phyloP scores from a whole-genome alignment of 1,284 basidiomycete species.

The Austropuccinia psidii region DNA sequence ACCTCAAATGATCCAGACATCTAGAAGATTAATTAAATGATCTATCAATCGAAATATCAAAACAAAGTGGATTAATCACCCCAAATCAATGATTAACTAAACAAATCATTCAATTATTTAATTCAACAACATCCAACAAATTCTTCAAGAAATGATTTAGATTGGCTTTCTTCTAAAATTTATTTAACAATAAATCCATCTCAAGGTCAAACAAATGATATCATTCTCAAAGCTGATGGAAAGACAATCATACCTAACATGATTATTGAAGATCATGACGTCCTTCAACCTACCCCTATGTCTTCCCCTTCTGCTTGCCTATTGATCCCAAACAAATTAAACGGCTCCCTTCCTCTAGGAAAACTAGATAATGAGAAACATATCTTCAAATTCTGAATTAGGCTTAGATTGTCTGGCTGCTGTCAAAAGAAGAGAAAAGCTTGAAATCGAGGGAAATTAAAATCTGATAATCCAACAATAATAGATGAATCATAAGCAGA shows the following conservation, averaged over 20 bases:
- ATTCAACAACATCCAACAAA: constrained; percentile 38
- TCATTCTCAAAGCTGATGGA: constrained; percentile 4
- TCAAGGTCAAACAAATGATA: constrained; percentile 21
- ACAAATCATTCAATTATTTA: constrained; percentile 42
- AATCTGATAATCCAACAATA: constrained; percentile 54
- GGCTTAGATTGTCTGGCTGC: constrained; percentile 78
- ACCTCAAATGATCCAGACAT: not conserved
- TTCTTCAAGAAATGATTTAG: constrained; percentile 15
- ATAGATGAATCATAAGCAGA: constrained; percentile 55
- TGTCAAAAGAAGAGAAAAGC: constrained; percentile 62
- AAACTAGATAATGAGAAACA: constrained; percentile 36
- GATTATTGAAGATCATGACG: constrained; percentile 22
- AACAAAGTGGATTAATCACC: constrained; percentile 16
- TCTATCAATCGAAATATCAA: constrained; percentile 16
- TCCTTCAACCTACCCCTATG: constrained; percentile 12
- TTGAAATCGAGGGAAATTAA: constrained; percentile 30
- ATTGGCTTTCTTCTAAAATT: not conserved
- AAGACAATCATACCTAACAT: constrained; percentile 13
- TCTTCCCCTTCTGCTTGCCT: constrained; percentile 37
- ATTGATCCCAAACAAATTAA: constrained; percentile 1
- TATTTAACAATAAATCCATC: constrained; percentile 22
- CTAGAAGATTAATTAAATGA: constrained; percentile 24
- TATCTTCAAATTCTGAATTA: constrained; percentile 56
- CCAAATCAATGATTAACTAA: constrained; percentile 43
- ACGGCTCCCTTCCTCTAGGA: constrained; percentile 34